Evolutionary conservation across 2,329 filamentous ascomycete species (phyloP), one percentile per base, ranked within the genome.

Genomic region (Septoria linicola): DNA sequence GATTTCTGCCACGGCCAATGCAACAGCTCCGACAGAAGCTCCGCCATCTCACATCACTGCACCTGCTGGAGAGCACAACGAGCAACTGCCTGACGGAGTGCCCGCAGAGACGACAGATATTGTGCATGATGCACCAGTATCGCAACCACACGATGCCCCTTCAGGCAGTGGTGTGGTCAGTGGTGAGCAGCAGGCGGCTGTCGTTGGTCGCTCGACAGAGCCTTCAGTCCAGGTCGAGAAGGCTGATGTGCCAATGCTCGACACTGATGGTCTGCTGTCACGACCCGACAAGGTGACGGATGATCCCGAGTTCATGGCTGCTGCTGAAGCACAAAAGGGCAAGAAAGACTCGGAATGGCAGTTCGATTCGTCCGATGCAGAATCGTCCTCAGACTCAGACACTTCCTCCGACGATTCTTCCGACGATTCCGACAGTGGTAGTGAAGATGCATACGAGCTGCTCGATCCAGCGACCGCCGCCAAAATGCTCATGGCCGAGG

Each of bases 401-500:
- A 55, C 42, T 43, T 56, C 56, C 7, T 59, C 59, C 2, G 67
- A 66, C 23, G 67, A 70, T 48, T 59, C 57, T 8, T 66, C 65
- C 11, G 79, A 82, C 49, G 80, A 80, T 53, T 80, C 79, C 1
- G 79, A 64, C 41, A 58, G 58, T n/a, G 62, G 59, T 17, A 65
- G 80, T 46, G 83, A 83, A 46, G 76, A 77, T 30, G 81, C 80
- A 23, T 89, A 89, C 62, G 81, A 87, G 46, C 77, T 91, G 35
- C 76, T 96, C 1, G 85, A 85, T 47, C 81, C 90, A 2, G 89
- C 91, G 63, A 90, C 95, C 67, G 86, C 88, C 51, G 89, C 88
- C 1, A 84, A 85, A 27, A 83, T 95, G 41, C 75, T 97, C 17
- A 95, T 97, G 89, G 80, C 85, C 56, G 87, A 82, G 36, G 90